Percentiles rank a stretch among this genome's conserved stretches.
phyloP scores from a whole-genome alignment of 2,329 filamentous ascomycete species.

The Xylaria arbuscula region DNA sequence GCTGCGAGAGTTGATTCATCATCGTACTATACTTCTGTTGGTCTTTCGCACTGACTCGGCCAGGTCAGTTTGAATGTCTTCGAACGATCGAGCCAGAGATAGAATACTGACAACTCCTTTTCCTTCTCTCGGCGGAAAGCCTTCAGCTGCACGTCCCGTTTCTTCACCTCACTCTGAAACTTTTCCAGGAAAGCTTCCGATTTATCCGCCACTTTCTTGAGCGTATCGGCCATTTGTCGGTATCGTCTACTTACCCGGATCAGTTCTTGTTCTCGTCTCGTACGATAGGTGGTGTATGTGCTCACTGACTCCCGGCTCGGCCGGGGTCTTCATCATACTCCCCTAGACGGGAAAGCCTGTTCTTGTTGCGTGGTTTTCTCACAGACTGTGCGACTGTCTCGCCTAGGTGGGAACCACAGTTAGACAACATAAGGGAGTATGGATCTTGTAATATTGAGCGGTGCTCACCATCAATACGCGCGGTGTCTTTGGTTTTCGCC shows the following conservation, averaged over 20 bases:
- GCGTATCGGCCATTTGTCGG: slow-evolving; percentile 43
- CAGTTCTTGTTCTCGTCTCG: not conserved
- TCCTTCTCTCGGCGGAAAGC: slow-evolving; percentile 43
- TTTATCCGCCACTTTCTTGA: slow-evolving; percentile 47
- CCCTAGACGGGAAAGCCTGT: slow-evolving; percentile 45
- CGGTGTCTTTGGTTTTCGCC: not conserved
- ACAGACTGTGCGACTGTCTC: slow-evolving; percentile 32
- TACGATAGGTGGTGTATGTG: not conserved
- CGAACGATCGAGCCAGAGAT: not conserved
- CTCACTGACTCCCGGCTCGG: slow-evolving; percentile 43
- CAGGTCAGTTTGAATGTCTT: slow-evolving; percentile 22
- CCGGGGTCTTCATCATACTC: slow-evolving; percentile 48
- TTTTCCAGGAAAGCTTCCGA: slow-evolving; percentile 48
- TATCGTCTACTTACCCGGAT: slow-evolving; percentile 40
- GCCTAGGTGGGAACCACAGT: slow-evolving; percentile 28
- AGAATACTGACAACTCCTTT: slow-evolving; percentile 46
- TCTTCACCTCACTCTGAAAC: slow-evolving; percentile 44
- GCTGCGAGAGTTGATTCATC: slow-evolving; percentile 38
- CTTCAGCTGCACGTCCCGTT: slow-evolving; percentile 39
- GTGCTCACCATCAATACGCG: slow-evolving; percentile 21
- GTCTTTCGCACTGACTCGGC: slow-evolving; percentile 30
- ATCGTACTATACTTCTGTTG: slow-evolving; percentile 26
- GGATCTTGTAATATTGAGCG: not conserved
- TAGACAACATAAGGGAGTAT: not conserved
- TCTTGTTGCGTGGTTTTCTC: slow-evolving; percentile 33